These are phyloP conservation scores for Thelonectria rubi DNA, from an alignment of 2,329 filamentous ascomycete genomes.

Conservation along the genomic window DNA sequence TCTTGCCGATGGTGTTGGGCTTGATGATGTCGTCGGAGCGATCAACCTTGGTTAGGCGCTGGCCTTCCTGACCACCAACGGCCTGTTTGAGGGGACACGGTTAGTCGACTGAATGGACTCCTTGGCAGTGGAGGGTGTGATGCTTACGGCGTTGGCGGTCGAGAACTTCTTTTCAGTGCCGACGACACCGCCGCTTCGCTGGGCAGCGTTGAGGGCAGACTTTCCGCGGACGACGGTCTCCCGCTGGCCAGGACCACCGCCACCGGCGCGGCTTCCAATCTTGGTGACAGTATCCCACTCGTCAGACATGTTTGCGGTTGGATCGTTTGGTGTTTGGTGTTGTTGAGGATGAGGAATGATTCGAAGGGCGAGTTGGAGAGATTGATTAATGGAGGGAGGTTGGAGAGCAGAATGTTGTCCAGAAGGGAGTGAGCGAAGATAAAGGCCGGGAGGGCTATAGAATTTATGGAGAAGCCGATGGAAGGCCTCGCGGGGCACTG, in stretches of 20 bases:
- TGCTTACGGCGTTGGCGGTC: conserved; percentile 71
- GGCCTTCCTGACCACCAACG: conserved; percentile 70
- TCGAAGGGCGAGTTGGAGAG: not conserved
- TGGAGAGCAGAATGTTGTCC: conserved; percentile 23
- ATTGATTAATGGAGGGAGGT: conserved; percentile 23
- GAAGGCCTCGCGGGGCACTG: conserved; percentile 47
- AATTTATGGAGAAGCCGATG: conserved; percentile 46
- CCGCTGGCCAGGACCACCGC: conserved; percentile 71
- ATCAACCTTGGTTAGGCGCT: conserved; percentile 97
- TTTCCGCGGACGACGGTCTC: conserved; percentile 92
- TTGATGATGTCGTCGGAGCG: conserved; percentile 97
- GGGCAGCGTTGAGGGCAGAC: conserved; percentile 85
- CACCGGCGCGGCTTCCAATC: conserved; percentile 87
- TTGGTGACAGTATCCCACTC: conserved; percentile 92
- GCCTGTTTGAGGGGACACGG: conserved; percentile 35
- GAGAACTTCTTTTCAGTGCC: conserved; percentile 91
- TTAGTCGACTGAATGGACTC: conserved; percentile 25
- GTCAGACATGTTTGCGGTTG: conserved; percentile 56
- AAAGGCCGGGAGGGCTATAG: conserved; percentile 31
- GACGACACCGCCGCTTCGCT: conserved; percentile 78
- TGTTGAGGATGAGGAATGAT: not conserved
- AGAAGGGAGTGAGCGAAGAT: conserved; percentile 31
- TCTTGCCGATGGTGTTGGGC: conserved; percentile 86
- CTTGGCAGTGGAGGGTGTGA: not conserved
- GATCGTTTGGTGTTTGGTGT: conserved; percentile 39